Evolutionary conservation across 306 rosid species (phyloP).

Genomic region (Cucurbita moschata): DNA sequence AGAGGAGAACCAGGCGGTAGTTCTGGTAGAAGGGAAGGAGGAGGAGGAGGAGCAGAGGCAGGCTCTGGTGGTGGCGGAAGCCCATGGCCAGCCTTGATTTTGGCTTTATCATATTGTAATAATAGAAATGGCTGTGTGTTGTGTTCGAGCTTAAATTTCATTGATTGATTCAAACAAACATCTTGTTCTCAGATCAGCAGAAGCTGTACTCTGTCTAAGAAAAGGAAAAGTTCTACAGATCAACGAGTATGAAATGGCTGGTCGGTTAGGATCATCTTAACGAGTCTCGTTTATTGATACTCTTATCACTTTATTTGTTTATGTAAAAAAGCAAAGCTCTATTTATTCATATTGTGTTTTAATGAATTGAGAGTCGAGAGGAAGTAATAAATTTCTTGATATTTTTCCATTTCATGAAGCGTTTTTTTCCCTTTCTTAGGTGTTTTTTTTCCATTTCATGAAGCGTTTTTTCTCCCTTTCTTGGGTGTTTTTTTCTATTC

Average conservation of each 20-base stretch:
- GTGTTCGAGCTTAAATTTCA: background rate
- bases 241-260: background rate
- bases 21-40: slow-evolving; percentile 10
- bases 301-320: too few species aligned
- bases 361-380: too few species aligned
- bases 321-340: too few species aligned
- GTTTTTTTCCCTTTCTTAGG: too few species aligned
- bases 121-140: background rate
- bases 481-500: too few species aligned
- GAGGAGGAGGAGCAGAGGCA: slow-evolving; percentile 22
- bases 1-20: slow-evolving; percentile 13
- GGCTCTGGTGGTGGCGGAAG: slow-evolving; percentile 20
- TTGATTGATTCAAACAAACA: background rate
- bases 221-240: background rate
- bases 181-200: background rate
- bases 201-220: background rate
- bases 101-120: background rate
- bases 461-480: too few species aligned
- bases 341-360: too few species aligned
- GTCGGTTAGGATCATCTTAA: background rate
- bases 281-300: too few species aligned
- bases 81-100: background rate
- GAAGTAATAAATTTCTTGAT: too few species aligned
- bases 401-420: too few species aligned
- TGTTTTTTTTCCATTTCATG: too few species aligned